These are phyloP conservation scores for Aspergillus carlsbadensis DNA, from an alignment of 495 filamentous ascomycete species.

Conservation along the genomic window DNA sequence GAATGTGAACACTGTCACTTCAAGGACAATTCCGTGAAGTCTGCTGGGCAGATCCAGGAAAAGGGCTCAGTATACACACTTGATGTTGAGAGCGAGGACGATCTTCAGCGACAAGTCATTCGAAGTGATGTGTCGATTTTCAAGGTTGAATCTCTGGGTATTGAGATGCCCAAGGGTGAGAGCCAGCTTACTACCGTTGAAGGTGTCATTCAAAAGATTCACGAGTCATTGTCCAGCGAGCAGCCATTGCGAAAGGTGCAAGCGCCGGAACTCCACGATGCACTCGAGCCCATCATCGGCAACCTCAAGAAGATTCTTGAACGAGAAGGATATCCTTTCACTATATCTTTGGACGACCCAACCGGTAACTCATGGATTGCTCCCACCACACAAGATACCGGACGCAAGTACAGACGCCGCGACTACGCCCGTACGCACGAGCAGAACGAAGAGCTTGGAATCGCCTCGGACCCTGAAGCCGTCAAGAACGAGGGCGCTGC, in stretches of 20 bases:
- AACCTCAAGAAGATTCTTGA: constrained; percentile 71
- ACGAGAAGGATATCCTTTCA: constrained; percentile 80
- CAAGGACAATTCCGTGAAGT: constrained; percentile 86
- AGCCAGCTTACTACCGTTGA: constrained; percentile 92
- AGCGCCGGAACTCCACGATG: constrained; percentile 69
- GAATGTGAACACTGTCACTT: constrained; percentile 85
- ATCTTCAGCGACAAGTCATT: constrained; percentile 83
- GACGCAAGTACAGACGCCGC: constrained; percentile 74
- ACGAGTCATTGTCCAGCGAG: constrained; percentile 71
- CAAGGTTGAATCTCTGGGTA: constrained; percentile 78
- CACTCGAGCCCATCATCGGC: constrained; percentile 70
- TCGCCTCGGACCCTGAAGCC: constrained; percentile 47
- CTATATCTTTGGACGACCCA: constrained; percentile 79
- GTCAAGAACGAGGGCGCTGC: constrained; percentile 21
- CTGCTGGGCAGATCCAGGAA: constrained; percentile 86
- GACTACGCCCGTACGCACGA: constrained; percentile 80
- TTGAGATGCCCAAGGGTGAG: constrained; percentile 87
- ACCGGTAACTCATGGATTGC: constrained; percentile 98
- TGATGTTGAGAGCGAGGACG: constrained; percentile 62
- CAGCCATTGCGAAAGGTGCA: constrained; percentile 73
- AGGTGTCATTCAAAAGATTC: constrained; percentile 72
- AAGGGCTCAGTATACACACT: constrained; percentile 79
- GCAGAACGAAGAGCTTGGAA: constrained; percentile 80
- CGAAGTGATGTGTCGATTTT: constrained; percentile 84
- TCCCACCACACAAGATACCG: constrained; percentile 67